Evolutionary conservation across 2,329 filamentous ascomycete species (phyloP).

Genomic region (Botrytis pseudocinerea): DNA sequence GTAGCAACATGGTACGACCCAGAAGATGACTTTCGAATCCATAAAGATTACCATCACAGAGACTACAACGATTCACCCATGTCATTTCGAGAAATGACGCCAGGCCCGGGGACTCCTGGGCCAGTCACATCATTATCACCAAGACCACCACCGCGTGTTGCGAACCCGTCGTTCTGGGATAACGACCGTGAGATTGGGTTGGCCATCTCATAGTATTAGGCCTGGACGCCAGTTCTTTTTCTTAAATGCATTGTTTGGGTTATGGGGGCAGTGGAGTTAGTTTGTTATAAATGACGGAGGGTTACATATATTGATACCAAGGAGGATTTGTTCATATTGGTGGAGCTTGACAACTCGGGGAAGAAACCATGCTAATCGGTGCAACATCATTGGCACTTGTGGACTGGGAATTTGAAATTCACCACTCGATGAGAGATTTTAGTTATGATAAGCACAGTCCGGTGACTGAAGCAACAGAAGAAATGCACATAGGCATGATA

Average conservation of each 20-base stretch:
- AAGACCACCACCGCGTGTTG: conserved; percentile 12
- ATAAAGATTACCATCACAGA: conserved; percentile 26
- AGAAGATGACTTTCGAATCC: conserved; percentile 29
- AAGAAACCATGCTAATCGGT: neutral
- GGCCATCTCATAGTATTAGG: conserved; percentile 21
- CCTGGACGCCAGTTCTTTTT: conserved; percentile 18
- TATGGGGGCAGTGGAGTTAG: conserved; percentile 11
- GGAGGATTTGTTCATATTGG: conserved; percentile 8
- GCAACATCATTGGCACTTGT: neutral
- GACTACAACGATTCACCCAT: conserved; percentile 31
- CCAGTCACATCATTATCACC: conserved; percentile 19
- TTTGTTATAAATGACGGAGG: conserved; percentile 13
- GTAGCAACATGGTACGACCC: conserved; percentile 36
- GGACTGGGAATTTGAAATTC: conserved; percentile 26
- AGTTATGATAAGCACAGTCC: conserved; percentile 3
- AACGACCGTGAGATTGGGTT: conserved; percentile 20
- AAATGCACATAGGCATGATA: neutral
- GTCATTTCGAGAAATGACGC: conserved; percentile 6
- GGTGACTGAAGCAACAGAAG: conserved; percentile 14
- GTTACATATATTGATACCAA: conserved; percentile 23
- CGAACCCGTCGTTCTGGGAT: conserved; percentile 13
- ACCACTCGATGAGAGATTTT: conserved; percentile 27
- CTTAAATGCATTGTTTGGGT: conserved; percentile 10
- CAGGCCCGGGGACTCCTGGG: neutral
- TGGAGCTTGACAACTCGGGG: conserved; percentile 10